phyloP scores from a whole-genome alignment of 1,139 yeast genomes.

The Meyerozyma carpophila region DNA sequence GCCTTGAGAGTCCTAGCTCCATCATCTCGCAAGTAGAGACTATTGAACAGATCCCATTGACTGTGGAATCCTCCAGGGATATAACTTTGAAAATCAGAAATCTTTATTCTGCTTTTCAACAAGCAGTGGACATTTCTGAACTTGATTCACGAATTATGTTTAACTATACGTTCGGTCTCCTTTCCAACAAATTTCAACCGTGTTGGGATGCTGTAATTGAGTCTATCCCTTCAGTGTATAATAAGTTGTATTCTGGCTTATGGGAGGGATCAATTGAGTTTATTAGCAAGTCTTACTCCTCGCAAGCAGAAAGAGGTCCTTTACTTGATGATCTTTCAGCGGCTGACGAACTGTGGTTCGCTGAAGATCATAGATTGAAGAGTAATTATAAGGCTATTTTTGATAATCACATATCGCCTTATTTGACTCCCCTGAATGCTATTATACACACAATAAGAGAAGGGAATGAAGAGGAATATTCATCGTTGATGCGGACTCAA shows the following conservation, averaged over 20 bases:
- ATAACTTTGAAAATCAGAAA: slow-evolving; percentile 64
- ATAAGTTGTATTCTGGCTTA: neutral
- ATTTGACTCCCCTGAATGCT: slow-evolving; percentile 13
- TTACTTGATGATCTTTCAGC: slow-evolving; percentile 13
- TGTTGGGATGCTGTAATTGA: slow-evolving; percentile 75
- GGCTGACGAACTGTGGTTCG: slow-evolving; percentile 23
- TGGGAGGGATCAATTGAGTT: neutral
- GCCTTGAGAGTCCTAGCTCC: slow-evolving; percentile 24
- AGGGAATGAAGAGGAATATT: neutral
- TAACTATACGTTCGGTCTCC: slow-evolving; percentile 49
- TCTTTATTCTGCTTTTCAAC: slow-evolving; percentile 45
- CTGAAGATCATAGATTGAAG: slow-evolving; percentile 25
- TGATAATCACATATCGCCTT: slow-evolving; percentile 16
- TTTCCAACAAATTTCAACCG: slow-evolving; percentile 78
- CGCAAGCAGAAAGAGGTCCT: slow-evolving; percentile 23
- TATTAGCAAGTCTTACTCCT: slow-evolving; percentile 2
- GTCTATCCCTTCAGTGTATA: slow-evolving; percentile 35
- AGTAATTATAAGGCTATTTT: slow-evolving; percentile 21
- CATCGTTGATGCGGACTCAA: slow-evolving; percentile 35
- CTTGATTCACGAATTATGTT: slow-evolving; percentile 33
- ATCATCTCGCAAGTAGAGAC: slow-evolving; percentile 37
- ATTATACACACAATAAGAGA: neutral
- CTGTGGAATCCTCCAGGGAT: slow-evolving; percentile 69
- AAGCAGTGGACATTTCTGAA: slow-evolving; percentile 26
- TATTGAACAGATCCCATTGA: slow-evolving; percentile 72